phyloP scores from a whole-genome alignment of 2,329 filamentous ascomycete genomes.

The Cladosporium sp. region DNA sequence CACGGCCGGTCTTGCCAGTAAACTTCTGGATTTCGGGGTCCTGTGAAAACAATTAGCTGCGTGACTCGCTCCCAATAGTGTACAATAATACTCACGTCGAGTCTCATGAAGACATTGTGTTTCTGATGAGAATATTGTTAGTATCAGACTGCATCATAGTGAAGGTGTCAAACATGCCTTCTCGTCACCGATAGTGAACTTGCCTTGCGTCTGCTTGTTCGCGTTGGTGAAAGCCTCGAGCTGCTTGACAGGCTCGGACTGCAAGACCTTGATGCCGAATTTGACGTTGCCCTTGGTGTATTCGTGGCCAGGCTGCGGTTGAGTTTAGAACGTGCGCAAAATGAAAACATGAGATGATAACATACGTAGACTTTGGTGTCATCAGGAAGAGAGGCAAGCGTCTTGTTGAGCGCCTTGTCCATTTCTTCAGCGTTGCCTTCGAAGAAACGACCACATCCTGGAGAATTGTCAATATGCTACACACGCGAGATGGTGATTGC shows the following conservation, averaged over 20 bases:
- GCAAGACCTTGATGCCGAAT: constrained; percentile 72
- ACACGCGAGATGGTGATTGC: no score
- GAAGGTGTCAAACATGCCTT: constrained; percentile 57
- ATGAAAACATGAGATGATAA: neutral
- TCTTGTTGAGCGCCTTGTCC: constrained; percentile 87
- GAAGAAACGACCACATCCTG: constrained; percentile 92
- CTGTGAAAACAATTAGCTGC: constrained; percentile 35
- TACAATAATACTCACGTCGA: constrained; percentile 54
- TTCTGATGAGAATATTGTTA: constrained; percentile 49
- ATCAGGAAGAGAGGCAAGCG: constrained; percentile 72
- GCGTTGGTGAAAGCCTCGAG: constrained; percentile 70
- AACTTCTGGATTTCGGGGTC: constrained; percentile 80
- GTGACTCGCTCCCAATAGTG: neutral
- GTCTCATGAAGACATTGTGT: constrained; percentile 95
- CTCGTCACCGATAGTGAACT: constrained; percentile 95
- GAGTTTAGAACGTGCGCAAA: neutral
- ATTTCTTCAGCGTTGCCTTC: constrained; percentile 87
- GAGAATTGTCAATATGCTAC: neutral
- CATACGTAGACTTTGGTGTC: constrained; percentile 87
- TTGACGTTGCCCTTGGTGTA: constrained; percentile 97
- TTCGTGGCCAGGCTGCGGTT: constrained; percentile 76
- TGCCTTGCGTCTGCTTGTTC: constrained; percentile 86
- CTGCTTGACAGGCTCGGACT: constrained; percentile 70
- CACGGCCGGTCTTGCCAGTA: constrained; percentile 72
- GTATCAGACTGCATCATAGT: neutral